These are phyloP conservation scores for Hanseniaspora pseudoguilliermondii DNA, from an alignment of 805 yeast genomes.

Conservation along the genomic window DNA sequence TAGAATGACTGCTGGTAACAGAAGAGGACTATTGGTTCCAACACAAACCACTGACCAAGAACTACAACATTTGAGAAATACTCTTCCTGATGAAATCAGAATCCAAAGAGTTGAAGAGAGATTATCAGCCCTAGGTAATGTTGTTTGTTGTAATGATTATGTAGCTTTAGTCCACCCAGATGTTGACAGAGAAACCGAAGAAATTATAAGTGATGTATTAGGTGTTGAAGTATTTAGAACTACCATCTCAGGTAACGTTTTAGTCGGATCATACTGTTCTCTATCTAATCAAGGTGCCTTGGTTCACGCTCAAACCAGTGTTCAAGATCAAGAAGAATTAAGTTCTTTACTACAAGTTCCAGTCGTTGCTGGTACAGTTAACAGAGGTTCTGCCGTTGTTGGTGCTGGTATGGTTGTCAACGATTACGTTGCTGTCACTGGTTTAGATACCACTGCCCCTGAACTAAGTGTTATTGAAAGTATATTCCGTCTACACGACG, in stretches of 20 bases:
- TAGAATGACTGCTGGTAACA: constrained; percentile 95
- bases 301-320: constrained; percentile 93
- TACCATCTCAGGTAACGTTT: constrained; percentile 94
- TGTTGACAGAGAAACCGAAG: constrained; percentile 98
- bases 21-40: constrained; percentile 94
- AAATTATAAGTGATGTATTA: constrained; percentile 89
- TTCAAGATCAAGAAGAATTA: constrained; percentile 96
- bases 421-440: constrained; percentile 95
- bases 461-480: constrained; percentile 94
- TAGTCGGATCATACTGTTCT: constrained; percentile 93
- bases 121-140: constrained; percentile 91
- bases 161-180: constrained; percentile 99
- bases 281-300: constrained; percentile 95
- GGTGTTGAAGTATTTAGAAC: constrained; percentile 99
- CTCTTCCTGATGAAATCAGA: constrained; percentile 87
- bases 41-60: constrained; percentile 98
- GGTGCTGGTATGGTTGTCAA: constrained; percentile 99
- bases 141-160: constrained; percentile 95
- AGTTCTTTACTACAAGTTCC: constrained; percentile 94
- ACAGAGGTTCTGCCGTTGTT: constrained; percentile 93
- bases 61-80: constrained; percentile 90
- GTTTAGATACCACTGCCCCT: constrained; percentile 96
- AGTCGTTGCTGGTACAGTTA: constrained; percentile 94
- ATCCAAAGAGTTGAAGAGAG: constrained; percentile 98
- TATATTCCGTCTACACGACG: constrained; percentile 86